Conservation (phyloP, 768 basidiomycete genomes). For the Amanita exitialis region DNA sequence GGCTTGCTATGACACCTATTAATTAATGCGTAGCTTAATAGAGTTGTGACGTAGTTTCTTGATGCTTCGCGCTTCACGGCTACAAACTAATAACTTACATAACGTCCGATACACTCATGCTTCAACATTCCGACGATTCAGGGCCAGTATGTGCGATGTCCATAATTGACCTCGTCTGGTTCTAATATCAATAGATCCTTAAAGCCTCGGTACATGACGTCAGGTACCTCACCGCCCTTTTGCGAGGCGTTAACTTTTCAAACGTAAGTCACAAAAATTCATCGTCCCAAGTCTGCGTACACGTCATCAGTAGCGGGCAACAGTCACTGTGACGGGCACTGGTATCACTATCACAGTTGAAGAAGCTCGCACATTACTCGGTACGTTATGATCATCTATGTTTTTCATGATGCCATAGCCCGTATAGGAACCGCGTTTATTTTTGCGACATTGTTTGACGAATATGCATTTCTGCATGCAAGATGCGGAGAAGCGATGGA, state of each 20-base stretch:
- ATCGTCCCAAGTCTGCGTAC: background rate
- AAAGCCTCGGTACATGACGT: conserved; percentile 73
- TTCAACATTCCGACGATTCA: background rate
- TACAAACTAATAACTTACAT: background rate
- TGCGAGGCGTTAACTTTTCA: conserved; percentile 75
- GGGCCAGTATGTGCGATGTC: background rate
- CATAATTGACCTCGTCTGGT: background rate
- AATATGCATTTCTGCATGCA: conserved; percentile 47
- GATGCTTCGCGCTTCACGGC: background rate
- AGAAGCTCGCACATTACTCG: conserved; percentile 73
- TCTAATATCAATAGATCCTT: conserved; percentile 33
- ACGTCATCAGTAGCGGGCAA: conserved; percentile 49
- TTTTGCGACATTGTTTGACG: conserved; percentile 67
- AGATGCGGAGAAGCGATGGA: conserved; percentile 14
- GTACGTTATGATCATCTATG: conserved; percentile 28
- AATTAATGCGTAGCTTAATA: background rate
- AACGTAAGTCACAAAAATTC: conserved; percentile 41
- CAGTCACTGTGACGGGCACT: conserved; percentile 53
- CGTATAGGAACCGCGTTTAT: conserved; percentile 77
- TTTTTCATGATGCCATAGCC: background rate
- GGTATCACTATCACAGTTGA: conserved; percentile 79
- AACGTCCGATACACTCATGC: background rate
- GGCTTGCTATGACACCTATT: conserved; percentile 2
- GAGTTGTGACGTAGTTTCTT: background rate
- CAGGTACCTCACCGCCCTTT: conserved; percentile 64